Evolutionary conservation across 2,329 filamentous ascomycete species (phyloP).

Genomic region (Lachnellula subtilissima): DNA sequence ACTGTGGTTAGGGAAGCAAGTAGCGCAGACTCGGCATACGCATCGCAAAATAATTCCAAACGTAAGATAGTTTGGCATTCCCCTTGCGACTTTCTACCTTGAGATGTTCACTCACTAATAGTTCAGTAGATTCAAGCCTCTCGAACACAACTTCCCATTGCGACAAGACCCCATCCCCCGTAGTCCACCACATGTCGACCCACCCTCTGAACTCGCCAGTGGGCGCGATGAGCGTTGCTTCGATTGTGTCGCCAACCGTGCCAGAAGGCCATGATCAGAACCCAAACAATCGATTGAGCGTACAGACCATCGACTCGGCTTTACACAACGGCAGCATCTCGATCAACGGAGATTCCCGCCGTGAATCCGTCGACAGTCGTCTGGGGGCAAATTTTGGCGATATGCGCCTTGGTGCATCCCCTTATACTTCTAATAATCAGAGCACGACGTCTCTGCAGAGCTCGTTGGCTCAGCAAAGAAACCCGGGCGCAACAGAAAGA

Average conservation of each 20-base stretch:
- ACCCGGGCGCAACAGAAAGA: conserved; percentile 40
- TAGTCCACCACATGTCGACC: conserved; percentile 37
- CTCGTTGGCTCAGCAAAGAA: conserved; percentile 62
- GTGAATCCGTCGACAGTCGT: conserved; percentile 76
- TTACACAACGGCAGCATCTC: conserved; percentile 24
- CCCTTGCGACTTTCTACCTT: neutral
- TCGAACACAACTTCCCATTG: conserved; percentile 40
- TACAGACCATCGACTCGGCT: conserved; percentile 18
- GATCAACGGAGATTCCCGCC: conserved; percentile 47
- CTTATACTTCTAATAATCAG: conserved; percentile 72
- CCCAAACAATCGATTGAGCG: conserved; percentile 13
- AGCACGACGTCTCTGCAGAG: conserved; percentile 72
- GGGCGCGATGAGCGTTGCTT: conserved; percentile 61
- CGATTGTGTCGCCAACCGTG: conserved; percentile 59
- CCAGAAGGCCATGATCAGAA: conserved; percentile 13
- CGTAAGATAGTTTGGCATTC: conserved; percentile 8
- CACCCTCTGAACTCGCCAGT: conserved; percentile 53
- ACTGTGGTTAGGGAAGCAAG: conserved; percentile 4
- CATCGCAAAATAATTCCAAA: conserved; percentile 17
- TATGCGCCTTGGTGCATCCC: conserved; percentile 63
- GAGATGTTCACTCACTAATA: conserved; percentile 5
- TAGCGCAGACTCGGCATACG: conserved; percentile 12
- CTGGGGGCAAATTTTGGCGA: conserved; percentile 69
- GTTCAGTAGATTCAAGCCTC: conserved; percentile 33
- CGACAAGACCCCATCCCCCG: conserved; percentile 61